A percentile compares a stretch with the other conserved stretches of the same genome.
These are phyloP conservation scores for Eucalyptus shirleyi DNA, from an alignment of 345 rosid genomes.

Conservation along the genomic window DNA sequence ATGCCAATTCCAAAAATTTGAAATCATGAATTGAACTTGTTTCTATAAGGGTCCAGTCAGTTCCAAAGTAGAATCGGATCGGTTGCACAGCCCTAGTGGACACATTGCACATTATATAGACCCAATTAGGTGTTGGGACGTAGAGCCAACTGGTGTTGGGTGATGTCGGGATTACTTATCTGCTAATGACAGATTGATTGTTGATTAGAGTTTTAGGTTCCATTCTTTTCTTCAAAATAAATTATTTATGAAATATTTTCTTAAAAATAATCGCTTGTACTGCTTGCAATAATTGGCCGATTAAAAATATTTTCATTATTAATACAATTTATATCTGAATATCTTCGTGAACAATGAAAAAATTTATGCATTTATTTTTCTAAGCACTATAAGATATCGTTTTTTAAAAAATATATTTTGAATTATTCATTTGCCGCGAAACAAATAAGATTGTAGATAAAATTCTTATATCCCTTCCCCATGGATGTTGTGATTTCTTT, in stretches of 20 bases:
- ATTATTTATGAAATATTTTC: too few species aligned
- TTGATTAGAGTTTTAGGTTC: neutral
- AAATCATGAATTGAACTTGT: neutral
- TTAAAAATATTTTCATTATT: too few species aligned
- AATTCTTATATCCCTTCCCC: neutral
- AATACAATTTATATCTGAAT: too few species aligned
- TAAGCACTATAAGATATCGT: too few species aligned
- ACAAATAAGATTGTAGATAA: neutral
- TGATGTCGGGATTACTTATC: neutral
- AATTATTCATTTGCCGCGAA: too few species aligned
- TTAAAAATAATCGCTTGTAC: too few species aligned
- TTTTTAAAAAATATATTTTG: too few species aligned
- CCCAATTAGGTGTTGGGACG: neutral
- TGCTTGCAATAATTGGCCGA: too few species aligned
- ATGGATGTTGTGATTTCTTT: neutral
- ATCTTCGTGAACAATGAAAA: too few species aligned
- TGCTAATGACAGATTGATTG: neutral
- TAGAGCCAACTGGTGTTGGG: neutral
- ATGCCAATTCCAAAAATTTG: neutral
- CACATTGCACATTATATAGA: neutral
- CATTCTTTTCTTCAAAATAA: too few species aligned
- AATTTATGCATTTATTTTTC: too few species aligned
- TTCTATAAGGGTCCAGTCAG: neutral
- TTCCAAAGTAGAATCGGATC: neutral
- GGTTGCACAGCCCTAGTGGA: neutral